Percentiles rank a stretch among this genome's conserved stretches.
These are phyloP conservation scores for Quercus gilva DNA, from an alignment of 306 rosid genomes.

Conservation along the genomic window DNA sequence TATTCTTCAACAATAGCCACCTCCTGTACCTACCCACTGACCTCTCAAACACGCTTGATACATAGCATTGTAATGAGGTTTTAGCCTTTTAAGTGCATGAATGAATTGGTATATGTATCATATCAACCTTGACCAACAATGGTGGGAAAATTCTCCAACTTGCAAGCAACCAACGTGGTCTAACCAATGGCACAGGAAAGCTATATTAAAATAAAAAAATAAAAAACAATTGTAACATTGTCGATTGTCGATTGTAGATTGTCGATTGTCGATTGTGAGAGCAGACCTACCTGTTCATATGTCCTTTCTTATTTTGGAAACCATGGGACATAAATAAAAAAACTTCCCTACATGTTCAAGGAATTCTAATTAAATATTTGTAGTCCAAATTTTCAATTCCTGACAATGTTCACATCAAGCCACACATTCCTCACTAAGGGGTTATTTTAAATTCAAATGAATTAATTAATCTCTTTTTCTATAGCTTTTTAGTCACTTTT, in stretches of 20 bases:
- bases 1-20: conserved; percentile 7
- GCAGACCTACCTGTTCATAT: background rate
- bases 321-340: background rate
- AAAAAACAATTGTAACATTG: background rate
- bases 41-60: background rate
- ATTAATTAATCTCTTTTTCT: too few relatives aligned
- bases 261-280: background rate
- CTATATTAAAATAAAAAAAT: too few relatives aligned
- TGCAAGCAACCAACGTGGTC: conserved; percentile 22
- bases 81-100: conserved; percentile 18
- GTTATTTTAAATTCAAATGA: too few relatives aligned
- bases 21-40: conserved; percentile 20
- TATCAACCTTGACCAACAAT: conserved; percentile 21
- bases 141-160: conserved; percentile 13
- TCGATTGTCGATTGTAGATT: background rate
- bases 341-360: background rate
- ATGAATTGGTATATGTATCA: conserved; percentile 9
- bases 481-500: too few relatives aligned
- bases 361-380: background rate
- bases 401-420: too few relatives aligned
- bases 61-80: background rate
- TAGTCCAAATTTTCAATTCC: too few relatives aligned
- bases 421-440: too few relatives aligned
- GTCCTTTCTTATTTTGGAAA: background rate
- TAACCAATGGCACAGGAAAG: background rate